Evolutionary conservation across 106 monocot genomes (phyloP).

Genomic region (Triglochin maritima): DNA sequence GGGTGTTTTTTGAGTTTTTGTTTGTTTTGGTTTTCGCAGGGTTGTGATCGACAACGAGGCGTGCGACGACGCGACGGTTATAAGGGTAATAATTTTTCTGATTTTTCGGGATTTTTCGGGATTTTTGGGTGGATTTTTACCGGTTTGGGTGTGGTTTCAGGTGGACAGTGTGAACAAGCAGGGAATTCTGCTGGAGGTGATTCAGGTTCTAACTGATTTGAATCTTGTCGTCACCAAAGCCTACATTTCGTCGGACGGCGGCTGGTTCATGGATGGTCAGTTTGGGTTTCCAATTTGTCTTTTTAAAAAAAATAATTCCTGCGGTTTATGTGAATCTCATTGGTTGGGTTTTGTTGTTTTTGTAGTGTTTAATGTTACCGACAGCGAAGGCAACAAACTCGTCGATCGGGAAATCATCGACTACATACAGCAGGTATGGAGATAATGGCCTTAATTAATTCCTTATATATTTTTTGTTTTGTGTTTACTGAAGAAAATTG

Average conservation of each 20-base stretch:
- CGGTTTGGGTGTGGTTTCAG: neutral
- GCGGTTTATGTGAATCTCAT: neutral
- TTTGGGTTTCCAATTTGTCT: neutral
- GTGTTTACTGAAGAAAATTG: no score
- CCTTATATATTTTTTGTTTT: neutral
- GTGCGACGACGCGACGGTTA: slow-evolving; percentile 14
- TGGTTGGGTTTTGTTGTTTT: neutral
- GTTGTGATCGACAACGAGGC: slow-evolving; percentile 18
- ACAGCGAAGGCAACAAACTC: slow-evolving; percentile 25
- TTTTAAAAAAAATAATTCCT: neutral
- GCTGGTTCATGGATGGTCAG: slow-evolving; percentile 37
- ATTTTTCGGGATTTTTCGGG: neutral
- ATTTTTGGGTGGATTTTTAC: neutral
- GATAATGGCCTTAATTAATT: neutral
- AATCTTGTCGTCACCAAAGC: slow-evolving; percentile 27
- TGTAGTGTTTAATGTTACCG: slow-evolving; percentile 31
- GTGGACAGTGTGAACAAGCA: slow-evolving; percentile 25
- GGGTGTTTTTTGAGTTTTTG: neutral
- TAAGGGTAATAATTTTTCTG: slow-evolving; percentile 6
- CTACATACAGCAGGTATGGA: slow-evolving; percentile 14
- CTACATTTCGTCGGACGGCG: slow-evolving; percentile 26
- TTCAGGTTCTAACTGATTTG: slow-evolving; percentile 30
- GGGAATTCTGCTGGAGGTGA: slow-evolving; percentile 28
- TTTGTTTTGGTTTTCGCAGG: slow-evolving; percentile 4
- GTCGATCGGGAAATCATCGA: slow-evolving; percentile 1